These are phyloP conservation scores for Verruconis gallopava DNA, from an alignment of 2,329 filamentous ascomycete species.

Conservation along the genomic window DNA sequence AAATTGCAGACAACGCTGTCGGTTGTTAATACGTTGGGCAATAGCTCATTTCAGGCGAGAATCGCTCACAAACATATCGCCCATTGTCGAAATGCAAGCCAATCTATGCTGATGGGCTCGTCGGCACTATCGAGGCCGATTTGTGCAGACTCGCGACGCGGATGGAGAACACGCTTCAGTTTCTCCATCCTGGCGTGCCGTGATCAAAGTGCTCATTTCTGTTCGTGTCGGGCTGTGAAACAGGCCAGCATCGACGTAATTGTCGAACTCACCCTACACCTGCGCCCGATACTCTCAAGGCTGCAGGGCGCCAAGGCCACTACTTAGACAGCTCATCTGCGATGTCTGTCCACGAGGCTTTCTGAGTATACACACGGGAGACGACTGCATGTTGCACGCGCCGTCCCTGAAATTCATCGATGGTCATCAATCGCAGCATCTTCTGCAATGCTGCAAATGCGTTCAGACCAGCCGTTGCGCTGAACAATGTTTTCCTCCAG, in stretches of 20 bases:
- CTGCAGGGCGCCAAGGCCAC: too few relatives aligned
- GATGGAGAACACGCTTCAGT: conserved; percentile 7
- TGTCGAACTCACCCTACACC: too few relatives aligned
- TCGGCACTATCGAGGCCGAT: neutral
- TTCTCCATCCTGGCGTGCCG: conserved; percentile 8
- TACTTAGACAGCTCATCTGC: too few relatives aligned
- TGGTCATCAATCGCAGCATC: neutral
- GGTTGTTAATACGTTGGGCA: neutral
- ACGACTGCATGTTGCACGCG: too few relatives aligned
- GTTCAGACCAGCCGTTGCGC: conserved; percentile 1
- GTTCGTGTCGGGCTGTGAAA: too few relatives aligned
- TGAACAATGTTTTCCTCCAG: conserved; percentile 3
- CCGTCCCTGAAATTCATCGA: too few relatives aligned
- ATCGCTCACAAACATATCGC: conserved; percentile 26
- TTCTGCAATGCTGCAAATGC: conserved; percentile 5
- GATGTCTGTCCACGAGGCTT: too few relatives aligned
- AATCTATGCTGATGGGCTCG: neutral
- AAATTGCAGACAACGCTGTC: conserved; percentile 29
- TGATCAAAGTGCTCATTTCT: neutral
- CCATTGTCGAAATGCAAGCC: conserved; percentile 24
- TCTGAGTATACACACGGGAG: too few relatives aligned
- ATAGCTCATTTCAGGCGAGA: neutral
- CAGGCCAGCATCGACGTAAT: too few relatives aligned
- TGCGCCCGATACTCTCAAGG: too few relatives aligned
- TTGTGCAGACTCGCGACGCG: neutral